A percentile compares a stretch with the other conserved stretches of the same genome.
Evolutionary conservation across 768 basidiomycete species (phyloP).

Genomic region (Rhodocollybia butyracea): DNA sequence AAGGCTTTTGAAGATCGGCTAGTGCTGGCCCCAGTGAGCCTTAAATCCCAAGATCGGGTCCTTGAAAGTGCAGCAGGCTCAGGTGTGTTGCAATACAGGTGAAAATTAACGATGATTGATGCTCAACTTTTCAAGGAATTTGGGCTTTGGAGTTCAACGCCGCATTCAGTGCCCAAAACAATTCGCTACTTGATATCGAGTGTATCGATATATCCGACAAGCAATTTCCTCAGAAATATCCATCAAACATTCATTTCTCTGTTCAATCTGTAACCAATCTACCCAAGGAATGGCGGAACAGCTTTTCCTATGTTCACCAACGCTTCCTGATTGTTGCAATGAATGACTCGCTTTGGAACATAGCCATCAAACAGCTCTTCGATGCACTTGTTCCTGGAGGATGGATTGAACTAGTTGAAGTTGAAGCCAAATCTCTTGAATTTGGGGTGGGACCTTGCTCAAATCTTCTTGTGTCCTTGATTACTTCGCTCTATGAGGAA

Average conservation of each 20-base stretch:
- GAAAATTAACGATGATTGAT: not conserved
- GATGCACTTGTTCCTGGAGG: constrained; percentile 10
- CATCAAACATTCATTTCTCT: constrained; percentile 14
- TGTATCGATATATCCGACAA: not conserved
- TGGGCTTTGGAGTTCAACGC: not conserved
- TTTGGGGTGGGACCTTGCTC: constrained; percentile 7
- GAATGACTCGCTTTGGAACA: constrained; percentile 14
- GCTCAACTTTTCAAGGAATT: not conserved
- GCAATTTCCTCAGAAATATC: not conserved
- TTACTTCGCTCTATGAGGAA: constrained; percentile 6
- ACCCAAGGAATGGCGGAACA: constrained; percentile 14
- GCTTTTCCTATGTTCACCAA: constrained; percentile 18
- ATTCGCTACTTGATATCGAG: not conserved
- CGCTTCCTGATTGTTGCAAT: constrained; percentile 18
- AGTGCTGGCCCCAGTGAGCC: not conserved
- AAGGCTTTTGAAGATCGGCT: not conserved
- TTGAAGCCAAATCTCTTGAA: not conserved
- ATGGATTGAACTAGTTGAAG: constrained; percentile 17
- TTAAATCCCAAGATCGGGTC: not conserved
- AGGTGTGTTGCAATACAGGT: not conserved
- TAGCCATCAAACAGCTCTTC: constrained; percentile 11
- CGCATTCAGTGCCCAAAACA: not conserved
- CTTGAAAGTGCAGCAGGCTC: not conserved
- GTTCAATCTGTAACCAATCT: constrained; percentile 12
- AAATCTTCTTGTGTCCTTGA: constrained; percentile 5